Evolutionary conservation across 2,329 filamentous ascomycete species (phyloP).

Genomic region (Gaeumannomyces tritici): DNA sequence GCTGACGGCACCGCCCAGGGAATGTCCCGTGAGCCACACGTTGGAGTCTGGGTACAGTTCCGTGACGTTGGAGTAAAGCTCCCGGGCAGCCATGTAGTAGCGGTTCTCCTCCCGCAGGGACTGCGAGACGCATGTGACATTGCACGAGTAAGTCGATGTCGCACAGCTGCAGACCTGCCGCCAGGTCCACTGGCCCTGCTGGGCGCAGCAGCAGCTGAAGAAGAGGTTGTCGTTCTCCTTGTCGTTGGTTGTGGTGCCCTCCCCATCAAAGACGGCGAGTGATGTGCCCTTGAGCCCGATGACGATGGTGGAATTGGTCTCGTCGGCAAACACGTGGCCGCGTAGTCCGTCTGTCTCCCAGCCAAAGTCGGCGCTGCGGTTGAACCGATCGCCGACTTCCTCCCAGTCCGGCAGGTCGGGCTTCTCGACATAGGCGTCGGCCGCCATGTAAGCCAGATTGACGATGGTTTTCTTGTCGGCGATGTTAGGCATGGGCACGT

Average conservation of each 20-base stretch:
- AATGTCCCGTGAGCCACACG: constrained; percentile 88
- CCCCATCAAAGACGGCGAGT: constrained; percentile 88
- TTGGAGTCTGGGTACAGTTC: constrained; percentile 75
- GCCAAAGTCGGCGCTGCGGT: constrained; percentile 81
- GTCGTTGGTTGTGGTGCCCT: constrained; percentile 92
- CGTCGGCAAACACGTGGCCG: constrained; percentile 86
- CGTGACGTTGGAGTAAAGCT: constrained; percentile 88
- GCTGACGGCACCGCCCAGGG: constrained; percentile 79
- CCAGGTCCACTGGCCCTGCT: constrained; percentile 85
- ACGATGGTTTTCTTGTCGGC: constrained; percentile 79
- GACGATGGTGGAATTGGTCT: constrained; percentile 75
- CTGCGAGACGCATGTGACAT: constrained; percentile 76
- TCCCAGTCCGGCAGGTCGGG: constrained; percentile 71
- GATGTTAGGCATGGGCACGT: constrained; percentile 68
- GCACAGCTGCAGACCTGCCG: constrained; percentile 91
- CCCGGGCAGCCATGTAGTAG: constrained; percentile 82
- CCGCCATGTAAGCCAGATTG: constrained; percentile 77
- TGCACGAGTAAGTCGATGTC: constrained; percentile 78
- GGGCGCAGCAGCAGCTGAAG: constrained; percentile 94
- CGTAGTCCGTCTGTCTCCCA: constrained; percentile 85
- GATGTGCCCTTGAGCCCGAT: constrained; percentile 91
- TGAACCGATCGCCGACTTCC: constrained; percentile 69
- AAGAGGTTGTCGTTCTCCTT: constrained; percentile 97
- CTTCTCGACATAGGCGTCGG: constrained; percentile 76
- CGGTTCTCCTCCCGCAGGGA: constrained; percentile 73